Conservation (phyloP, 2,329 filamentous ascomycete species). For the Scopulariopsis brevicaulis region DNA sequence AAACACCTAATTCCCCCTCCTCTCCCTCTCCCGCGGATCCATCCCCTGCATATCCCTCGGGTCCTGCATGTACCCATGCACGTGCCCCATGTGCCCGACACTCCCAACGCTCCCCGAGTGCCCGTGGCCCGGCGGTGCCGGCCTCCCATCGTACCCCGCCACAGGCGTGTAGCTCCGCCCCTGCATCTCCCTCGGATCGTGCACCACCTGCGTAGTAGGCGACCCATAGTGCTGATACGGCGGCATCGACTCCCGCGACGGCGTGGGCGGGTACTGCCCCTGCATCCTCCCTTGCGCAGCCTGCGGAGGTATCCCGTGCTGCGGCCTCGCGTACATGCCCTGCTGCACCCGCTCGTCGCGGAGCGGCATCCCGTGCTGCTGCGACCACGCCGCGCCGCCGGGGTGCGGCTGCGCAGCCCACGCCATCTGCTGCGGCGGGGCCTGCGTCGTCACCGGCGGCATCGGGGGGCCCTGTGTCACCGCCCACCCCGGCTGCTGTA, state of each 20-base stretch:
- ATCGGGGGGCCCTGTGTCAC: conserved; percentile 22
- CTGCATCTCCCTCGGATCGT: conserved; percentile 28
- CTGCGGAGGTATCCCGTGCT: background rate
- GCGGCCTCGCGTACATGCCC: conserved; percentile 1
- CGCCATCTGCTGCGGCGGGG: conserved; percentile 5
- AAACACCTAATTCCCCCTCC: conserved; percentile 14
- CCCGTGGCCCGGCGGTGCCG: conserved; percentile 17
- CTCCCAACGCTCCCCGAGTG: background rate
- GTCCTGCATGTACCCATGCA: conserved; percentile 20
- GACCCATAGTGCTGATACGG: conserved; percentile 31
- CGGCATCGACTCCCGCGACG: conserved; percentile 6
- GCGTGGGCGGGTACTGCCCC: background rate
- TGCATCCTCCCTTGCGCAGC: conserved; percentile 20
- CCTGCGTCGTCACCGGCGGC: conserved; percentile 9
- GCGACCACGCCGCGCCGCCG: conserved; percentile 8
- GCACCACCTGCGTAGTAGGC: conserved; percentile 27
- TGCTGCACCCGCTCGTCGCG: conserved; percentile 1
- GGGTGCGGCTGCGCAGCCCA: conserved; percentile 11
- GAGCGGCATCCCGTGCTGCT: conserved; percentile 10
- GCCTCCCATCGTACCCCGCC: conserved; percentile 25
- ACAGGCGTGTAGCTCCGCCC: conserved; percentile 34
- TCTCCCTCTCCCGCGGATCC: conserved; percentile 21
- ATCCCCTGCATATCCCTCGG: conserved; percentile 19
- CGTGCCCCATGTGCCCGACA: conserved; percentile 1
- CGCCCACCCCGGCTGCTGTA: conserved; percentile 20